Conservation (phyloP, 83 land plant species). For the Isoetes engelmannii region DNA sequence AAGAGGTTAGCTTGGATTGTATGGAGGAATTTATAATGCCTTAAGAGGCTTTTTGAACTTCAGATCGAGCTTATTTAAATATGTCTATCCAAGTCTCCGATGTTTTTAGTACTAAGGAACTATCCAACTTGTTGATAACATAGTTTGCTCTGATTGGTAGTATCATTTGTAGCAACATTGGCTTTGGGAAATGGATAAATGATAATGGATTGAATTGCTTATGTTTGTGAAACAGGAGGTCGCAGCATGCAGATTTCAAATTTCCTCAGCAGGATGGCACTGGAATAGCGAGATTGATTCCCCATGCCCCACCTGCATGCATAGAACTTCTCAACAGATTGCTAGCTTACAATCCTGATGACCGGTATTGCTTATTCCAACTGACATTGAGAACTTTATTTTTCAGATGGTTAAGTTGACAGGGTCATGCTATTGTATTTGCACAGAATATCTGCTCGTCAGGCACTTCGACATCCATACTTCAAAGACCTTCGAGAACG, state of each 20-base stretch:
- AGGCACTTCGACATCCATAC: slow-evolving; percentile 32
- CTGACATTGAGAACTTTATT: no score
- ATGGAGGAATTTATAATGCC: no score
- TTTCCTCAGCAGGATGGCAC: slow-evolving; percentile 41
- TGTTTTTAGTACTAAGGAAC: no score
- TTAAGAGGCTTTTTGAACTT: no score
- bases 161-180: no score
- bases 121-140: no score
- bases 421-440: neutral
- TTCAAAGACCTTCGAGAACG: slow-evolving; percentile 38
- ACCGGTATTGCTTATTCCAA: slow-evolving; percentile 14
- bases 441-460: slow-evolving; percentile 34
- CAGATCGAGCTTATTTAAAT: neutral
- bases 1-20: slow-evolving; percentile 19
- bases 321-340: slow-evolving; percentile 38
- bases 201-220: neutral
- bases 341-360: slow-evolving; percentile 41
- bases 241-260: slow-evolving; percentile 39
- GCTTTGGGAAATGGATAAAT: no score
- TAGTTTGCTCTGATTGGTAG: no score
- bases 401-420: no score
- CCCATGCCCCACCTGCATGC: slow-evolving; percentile 40
- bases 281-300: slow-evolving; percentile 35
- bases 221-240: slow-evolving; percentile 22
- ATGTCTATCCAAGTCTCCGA: neutral